Evolutionary conservation across 768 basidiomycete species (phyloP), one percentile per base, ranked within the genome.

Genomic region (Lactifluus subvellereus): DNA sequence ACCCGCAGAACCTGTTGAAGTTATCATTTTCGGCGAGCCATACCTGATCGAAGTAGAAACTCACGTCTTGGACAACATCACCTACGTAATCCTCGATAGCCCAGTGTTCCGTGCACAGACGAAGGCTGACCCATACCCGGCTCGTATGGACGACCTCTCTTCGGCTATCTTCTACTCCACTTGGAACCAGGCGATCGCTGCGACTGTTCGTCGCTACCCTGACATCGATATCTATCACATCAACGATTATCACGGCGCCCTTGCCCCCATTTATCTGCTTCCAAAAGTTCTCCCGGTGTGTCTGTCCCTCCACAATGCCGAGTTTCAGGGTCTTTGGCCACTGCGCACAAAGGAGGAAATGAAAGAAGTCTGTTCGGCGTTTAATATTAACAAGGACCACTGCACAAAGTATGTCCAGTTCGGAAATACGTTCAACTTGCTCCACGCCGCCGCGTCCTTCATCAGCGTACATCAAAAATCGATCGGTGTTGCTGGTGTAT

Each of bases 91-190:
- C 57, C 85, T 97, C 65, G 94, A 96, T 78, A 91, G 88, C 67
- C 94, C 94, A 49, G 94, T 97, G 27, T 97, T 97, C 85, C 88
- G 94, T 51, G 93, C 94, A 2, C 94, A 97, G 75, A 95, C 94
- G 16, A 97, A 96, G 75, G 80, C 94, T 0, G 94, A 97, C 70
- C 94, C 94, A 2, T 97, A 97, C 73, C 94, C 94, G 35, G 89
- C 92, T 70, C 91, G 94, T 69, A 97, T 97, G 94, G 94, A 97
- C 71, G 94, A 97, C 73, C 80, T 97, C 66, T 90, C 89, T 68
- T 96, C 94, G 10, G 94, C 94, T 47, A 96, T 96, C 71, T 97
- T 96, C 80, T 97, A 97, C 74, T 96, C 94, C 54, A 94, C 94
- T 18, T 97, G 94, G 94, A 97, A 97, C 71, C 94, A 97, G 75